Evolutionary conservation across 345 rosid genomes (phyloP).

Genomic region (Litchi chinensis): DNA sequence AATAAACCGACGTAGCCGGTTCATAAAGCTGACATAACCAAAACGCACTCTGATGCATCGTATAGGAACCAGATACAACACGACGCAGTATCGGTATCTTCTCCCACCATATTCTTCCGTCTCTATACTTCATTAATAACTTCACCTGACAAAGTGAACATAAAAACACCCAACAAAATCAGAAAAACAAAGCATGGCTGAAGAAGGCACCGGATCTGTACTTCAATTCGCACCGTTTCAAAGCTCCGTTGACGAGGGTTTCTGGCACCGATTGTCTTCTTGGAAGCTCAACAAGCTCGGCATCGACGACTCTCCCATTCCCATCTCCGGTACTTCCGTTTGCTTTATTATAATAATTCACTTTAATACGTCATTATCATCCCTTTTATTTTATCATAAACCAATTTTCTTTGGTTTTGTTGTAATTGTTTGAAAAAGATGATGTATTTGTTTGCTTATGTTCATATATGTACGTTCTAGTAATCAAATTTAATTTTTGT

Average conservation of each 20-base stretch:
- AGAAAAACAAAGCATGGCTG: slow-evolving; percentile 21
- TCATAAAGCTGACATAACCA: background rate
- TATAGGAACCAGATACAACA: background rate
- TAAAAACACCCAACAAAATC: background rate
- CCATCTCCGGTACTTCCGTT: slow-evolving; percentile 58
- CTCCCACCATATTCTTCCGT: background rate
- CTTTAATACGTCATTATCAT: background rate
- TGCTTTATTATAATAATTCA: background rate
- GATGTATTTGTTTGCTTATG: background rate
- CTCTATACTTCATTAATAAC: background rate
- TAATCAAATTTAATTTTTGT: background rate
- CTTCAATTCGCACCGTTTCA: slow-evolving; percentile 82
- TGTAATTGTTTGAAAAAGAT: background rate
- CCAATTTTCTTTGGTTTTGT: too few species aligned
- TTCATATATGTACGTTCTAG: background rate
- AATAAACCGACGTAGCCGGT: background rate
- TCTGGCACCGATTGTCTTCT: slow-evolving; percentile 90
- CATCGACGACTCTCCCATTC: slow-evolving; percentile 87
- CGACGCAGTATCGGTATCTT: background rate
- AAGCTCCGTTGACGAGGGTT: slow-evolving; percentile 85
- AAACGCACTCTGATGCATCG: background rate
- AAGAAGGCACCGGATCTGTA: slow-evolving; percentile 35
- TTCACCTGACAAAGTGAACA: background rate
- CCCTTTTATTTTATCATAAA: background rate
- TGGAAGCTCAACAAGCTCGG: slow-evolving; percentile 83